A percentile compares a stretch with the other conserved stretches of the same genome.
Evolutionary conservation across 2,329 filamentous ascomycete species (phyloP).

Genomic region (Corynespora cassiicola): DNA sequence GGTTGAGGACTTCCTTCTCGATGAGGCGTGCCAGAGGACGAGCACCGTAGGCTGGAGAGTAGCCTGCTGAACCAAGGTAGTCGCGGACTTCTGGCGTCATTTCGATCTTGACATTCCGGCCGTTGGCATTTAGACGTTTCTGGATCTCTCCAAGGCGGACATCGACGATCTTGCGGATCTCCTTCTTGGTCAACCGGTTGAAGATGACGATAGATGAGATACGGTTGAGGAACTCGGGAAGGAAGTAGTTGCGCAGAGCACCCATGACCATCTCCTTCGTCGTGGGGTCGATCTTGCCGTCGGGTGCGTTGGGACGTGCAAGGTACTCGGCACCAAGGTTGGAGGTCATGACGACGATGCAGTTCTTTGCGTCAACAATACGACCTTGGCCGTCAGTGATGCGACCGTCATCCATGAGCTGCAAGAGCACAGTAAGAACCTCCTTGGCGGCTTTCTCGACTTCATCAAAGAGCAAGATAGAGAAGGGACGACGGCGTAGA

Average conservation of each 20-base stretch:
- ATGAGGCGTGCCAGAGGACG: slow-evolving; percentile 87
- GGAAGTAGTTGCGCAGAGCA: slow-evolving; percentile 91
- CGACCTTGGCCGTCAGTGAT: slow-evolving; percentile 98
- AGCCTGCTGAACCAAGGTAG: slow-evolving; percentile 88
- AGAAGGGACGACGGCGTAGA: slow-evolving; percentile 93
- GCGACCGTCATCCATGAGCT: slow-evolving; percentile 98
- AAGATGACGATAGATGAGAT: slow-evolving; percentile 98
- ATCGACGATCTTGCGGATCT: slow-evolving; percentile 97
- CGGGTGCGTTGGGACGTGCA: slow-evolving; percentile 75
- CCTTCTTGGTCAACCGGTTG: slow-evolving; percentile 87
- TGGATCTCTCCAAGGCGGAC: slow-evolving; percentile 88
- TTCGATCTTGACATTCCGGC: slow-evolving; percentile 83
- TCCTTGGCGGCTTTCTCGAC: slow-evolving; percentile 99
- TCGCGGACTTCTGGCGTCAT: slow-evolving; percentile 87
- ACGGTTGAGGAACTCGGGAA: slow-evolving; percentile 98
- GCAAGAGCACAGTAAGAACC: slow-evolving; percentile 93
- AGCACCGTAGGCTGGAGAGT: slow-evolving; percentile 94
- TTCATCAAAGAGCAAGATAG: slow-evolving; percentile 96
- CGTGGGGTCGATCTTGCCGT: slow-evolving; percentile 84
- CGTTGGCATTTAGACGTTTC: slow-evolving; percentile 84
- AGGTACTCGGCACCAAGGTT: slow-evolving; percentile 96
- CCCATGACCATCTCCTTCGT: slow-evolving; percentile 91
- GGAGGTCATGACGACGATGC: slow-evolving; percentile 98
- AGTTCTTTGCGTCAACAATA: slow-evolving; percentile 94
- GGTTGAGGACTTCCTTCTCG: slow-evolving; percentile 96